Evolutionary conservation across 2,329 filamentous ascomycete genomes (phyloP).

Genomic region (Tympanopsis confertula): DNA sequence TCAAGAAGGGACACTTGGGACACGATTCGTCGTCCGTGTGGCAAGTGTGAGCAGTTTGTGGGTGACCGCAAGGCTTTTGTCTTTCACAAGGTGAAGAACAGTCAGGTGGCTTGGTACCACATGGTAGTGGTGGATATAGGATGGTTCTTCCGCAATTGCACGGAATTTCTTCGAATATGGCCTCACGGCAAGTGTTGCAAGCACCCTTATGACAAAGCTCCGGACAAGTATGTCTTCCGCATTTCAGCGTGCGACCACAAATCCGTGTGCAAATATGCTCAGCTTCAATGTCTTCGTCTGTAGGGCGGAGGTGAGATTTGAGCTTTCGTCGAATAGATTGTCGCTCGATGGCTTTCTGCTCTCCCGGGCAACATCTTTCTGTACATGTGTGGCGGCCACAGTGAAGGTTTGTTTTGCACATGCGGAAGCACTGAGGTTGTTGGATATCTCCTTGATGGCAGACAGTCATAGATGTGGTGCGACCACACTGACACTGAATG

Average conservation of each 20-base stretch:
- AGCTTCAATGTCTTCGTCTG: conserved; percentile 60
- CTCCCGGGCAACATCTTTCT: conserved; percentile 76
- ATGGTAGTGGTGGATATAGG: conserved; percentile 77
- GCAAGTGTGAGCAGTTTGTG: conserved; percentile 67
- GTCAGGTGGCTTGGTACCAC: conserved; percentile 73
- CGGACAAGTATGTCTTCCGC: conserved; percentile 71
- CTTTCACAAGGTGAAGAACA: conserved; percentile 72
- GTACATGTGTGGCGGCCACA: conserved; percentile 85
- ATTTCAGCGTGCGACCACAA: conserved; percentile 76
- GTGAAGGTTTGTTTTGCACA: conserved; percentile 71
- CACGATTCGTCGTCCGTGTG: conserved; percentile 69
- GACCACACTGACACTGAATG: conserved; percentile 71
- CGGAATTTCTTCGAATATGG: conserved; percentile 80
- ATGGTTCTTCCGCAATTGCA: conserved; percentile 81
- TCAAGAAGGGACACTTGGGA: conserved; percentile 83
- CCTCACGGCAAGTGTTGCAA: conserved; percentile 76
- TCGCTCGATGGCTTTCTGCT: conserved; percentile 71
- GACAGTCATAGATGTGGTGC: conserved; percentile 52
- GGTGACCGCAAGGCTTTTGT: conserved; percentile 70
- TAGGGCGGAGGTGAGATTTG: conserved; percentile 27
- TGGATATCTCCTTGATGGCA: conserved; percentile 67
- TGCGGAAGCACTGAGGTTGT: conserved; percentile 63
- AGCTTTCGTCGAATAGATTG: conserved; percentile 64
- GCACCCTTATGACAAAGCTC: conserved; percentile 85
- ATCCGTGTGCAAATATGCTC: conserved; percentile 84